Evolutionary conservation across 176 grass and related monocot genomes (phyloP), one percentile per base, ranked within the genome.

Genomic region (Rhynchospora tenuis): DNA sequence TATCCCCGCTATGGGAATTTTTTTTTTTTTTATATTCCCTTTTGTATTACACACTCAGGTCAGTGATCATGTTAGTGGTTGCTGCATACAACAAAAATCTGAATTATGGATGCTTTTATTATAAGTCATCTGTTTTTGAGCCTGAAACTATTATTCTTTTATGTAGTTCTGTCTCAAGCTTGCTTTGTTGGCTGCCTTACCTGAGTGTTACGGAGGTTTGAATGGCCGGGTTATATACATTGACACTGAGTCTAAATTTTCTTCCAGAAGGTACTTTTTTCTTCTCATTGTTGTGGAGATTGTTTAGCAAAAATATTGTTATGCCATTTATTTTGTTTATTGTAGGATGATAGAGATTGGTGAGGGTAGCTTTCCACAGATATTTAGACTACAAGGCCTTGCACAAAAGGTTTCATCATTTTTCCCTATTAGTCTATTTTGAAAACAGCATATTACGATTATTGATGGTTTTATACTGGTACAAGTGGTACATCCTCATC

Each of bases 181-280:
- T 74, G 81, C 93, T 70, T 66, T 95, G 76, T 43, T 98, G 84
- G 96, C 89, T 79, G 85, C 91, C 9, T 86, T 98, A 66, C 96
- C 96, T 28, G 83, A 85, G 89, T 90, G 89, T 83, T 95, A 93
- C 52, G 96, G 92, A 48, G 91, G 96, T 81, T 54, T 95, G 73
- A 91, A 98, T 55, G 96, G 91, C 4, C 73, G 84, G 71, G 89
- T 95, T 71, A 84, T 93, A 52, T 98, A 95, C 75, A 93, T 98
- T 77, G 93, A 98, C 70, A 95, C 93, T 0, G 96, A 98, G 90
- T 93, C 84, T 72, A 98, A 93, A 89, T 98, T 98, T 86, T 93
- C 89, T 93, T 88, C 91, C 60, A 84, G 86, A 82, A 98, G 96
- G 96, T 98, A 91, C 26, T 23, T 61, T 64, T 7, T 8, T 71